Evolutionary conservation across 164 flowering plant genomes (phyloP).

Genomic region (Protea cynaroides): DNA sequence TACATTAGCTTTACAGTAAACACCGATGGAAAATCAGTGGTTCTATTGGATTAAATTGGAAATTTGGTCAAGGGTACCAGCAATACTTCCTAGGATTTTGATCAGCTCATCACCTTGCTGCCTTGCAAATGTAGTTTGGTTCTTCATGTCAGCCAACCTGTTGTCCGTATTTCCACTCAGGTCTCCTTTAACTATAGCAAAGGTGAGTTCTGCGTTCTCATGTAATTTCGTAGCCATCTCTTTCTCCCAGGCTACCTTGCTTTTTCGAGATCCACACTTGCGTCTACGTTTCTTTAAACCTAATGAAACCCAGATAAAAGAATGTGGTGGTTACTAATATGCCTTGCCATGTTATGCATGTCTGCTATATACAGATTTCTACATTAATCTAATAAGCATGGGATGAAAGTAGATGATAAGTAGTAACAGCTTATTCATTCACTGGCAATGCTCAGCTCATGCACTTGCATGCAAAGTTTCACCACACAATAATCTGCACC

Average conservation of each 20-base stretch:
- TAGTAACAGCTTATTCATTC: no score
- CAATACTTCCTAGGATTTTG: constrained; percentile 36
- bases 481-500: no score
- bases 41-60: constrained; percentile 10
- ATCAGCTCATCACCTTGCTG: constrained; percentile 53
- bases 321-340: neutral
- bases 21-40: neutral
- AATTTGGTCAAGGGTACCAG: constrained; percentile 31
- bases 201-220: constrained; percentile 29
- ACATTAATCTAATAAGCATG: no score
- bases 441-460: no score
- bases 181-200: constrained; percentile 32
- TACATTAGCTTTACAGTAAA: neutral
- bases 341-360: neutral
- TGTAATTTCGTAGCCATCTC: constrained; percentile 21
- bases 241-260: constrained; percentile 12
- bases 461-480: no score
- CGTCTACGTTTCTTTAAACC: constrained; percentile 4
- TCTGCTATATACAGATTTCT: no score
- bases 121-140: constrained; percentile 26
- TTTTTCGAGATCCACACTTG: neutral
- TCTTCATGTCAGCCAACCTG: constrained; percentile 13
- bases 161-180: constrained; percentile 17
- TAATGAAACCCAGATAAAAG: neutral
- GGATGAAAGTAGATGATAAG: no score